These are phyloP conservation scores for Diaporthe destruens DNA, from an alignment of 2,329 filamentous ascomycete species.

Conservation along the genomic window DNA sequence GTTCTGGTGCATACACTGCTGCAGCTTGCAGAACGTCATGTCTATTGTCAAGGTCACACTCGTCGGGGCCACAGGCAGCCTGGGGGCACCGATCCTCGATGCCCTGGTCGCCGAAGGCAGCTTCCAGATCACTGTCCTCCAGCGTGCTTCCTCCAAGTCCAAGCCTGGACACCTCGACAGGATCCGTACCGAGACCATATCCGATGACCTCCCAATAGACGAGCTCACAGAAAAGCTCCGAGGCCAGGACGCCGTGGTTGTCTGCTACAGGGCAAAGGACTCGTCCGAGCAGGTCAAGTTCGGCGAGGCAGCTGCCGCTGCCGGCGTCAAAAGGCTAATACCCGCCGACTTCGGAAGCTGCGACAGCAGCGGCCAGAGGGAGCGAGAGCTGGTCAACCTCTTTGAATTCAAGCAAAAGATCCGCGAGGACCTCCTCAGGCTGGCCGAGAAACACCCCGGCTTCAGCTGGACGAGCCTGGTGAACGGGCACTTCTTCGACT, in stretches of 20 bases:
- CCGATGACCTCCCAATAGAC: conserved; percentile 49
- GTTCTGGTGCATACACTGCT: too few relatives aligned
- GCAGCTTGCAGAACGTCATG: conserved; percentile 43
- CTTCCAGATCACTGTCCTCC: conserved; percentile 52
- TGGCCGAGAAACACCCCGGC: conserved; percentile 44
- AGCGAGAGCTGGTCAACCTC: conserved; percentile 53
- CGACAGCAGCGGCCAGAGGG: conserved; percentile 51
- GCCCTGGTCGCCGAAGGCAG: conserved; percentile 48
- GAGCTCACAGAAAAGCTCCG: conserved; percentile 49
- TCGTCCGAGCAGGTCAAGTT: conserved; percentile 51
- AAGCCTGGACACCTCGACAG: conserved; percentile 42
- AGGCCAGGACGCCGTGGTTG: conserved; percentile 54
- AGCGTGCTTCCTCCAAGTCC: conserved; percentile 51
- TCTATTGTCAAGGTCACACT: conserved; percentile 53
- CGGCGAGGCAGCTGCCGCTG: conserved; percentile 53
- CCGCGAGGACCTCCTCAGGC: conserved; percentile 48
- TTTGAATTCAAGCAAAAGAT: conserved; percentile 53
- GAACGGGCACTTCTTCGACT: conserved; percentile 58
- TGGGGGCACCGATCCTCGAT: conserved; percentile 51
- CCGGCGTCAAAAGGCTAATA: conserved; percentile 54
- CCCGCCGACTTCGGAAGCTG: conserved; percentile 58
- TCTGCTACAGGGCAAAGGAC: conserved; percentile 50
- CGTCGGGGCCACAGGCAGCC: conserved; percentile 54
- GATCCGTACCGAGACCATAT: conserved; percentile 46
- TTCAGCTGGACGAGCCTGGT: conserved; percentile 56